Evolutionary conservation across 164 flowering plant species (phyloP).

Genomic region (Umbellularia californica): DNA sequence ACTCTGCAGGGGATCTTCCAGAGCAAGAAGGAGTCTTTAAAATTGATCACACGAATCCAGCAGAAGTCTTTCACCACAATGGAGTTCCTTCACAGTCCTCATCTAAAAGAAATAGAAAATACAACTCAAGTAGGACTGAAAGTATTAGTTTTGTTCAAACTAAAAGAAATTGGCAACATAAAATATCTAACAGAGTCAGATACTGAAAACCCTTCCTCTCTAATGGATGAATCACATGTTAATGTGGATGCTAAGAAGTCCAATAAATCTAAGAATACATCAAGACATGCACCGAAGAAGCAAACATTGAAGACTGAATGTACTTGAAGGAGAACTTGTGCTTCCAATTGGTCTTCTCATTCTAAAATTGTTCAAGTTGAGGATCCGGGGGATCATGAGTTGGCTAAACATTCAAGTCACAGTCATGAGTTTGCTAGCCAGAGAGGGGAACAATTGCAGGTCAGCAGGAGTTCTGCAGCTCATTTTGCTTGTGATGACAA

Average conservation of each 20-base stretch:
- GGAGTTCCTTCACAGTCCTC: too few species aligned
- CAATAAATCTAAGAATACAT: slow-evolving; percentile 40
- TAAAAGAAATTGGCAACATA: too few species aligned
- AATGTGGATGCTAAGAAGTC: slow-evolving; percentile 31
- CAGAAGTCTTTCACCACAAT: too few species aligned
- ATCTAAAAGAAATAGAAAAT: too few species aligned
- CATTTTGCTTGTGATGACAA: slow-evolving; percentile 24
- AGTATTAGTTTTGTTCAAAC: too few species aligned
- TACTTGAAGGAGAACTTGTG: slow-evolving; percentile 51
- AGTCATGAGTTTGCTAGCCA: slow-evolving; percentile 15
- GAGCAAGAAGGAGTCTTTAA: too few species aligned
- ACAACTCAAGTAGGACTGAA: too few species aligned
- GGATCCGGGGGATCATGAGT: slow-evolving; percentile 8
- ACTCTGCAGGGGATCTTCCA: too few species aligned
- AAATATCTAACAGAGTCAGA: too few species aligned
- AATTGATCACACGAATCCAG: too few species aligned
- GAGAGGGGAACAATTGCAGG: slow-evolving; percentile 1
- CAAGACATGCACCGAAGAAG: slow-evolving; percentile 23
- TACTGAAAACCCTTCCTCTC: not conserved
- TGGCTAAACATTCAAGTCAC: slow-evolving; percentile 14
- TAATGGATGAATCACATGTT: slow-evolving; percentile 10
- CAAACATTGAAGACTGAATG: slow-evolving; percentile 19
- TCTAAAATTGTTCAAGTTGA: slow-evolving; percentile 15
- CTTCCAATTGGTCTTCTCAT: slow-evolving; percentile 36
- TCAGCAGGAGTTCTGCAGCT: not conserved